Evolutionary conservation across 2,329 filamentous ascomycete species (phyloP).

Genomic region (Fusarium sp.): DNA sequence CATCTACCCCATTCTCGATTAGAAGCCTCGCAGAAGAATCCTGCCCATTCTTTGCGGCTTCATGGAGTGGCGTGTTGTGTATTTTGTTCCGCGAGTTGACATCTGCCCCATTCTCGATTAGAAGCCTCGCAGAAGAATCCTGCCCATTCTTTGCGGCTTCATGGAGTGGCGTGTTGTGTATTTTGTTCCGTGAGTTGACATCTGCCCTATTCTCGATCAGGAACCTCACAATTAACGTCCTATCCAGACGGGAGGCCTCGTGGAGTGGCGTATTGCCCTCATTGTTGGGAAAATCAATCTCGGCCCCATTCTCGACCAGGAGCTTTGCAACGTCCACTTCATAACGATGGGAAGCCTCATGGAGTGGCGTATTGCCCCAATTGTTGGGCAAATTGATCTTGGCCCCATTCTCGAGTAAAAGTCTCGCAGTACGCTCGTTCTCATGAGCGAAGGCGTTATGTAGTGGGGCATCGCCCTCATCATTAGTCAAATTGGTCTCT

Average conservation of each 20-base stretch:
- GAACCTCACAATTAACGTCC: too few species aligned
- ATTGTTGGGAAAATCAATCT: not conserved
- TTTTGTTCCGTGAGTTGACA: too few species aligned
- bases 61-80: not conserved
- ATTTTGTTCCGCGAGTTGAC: too few species aligned
- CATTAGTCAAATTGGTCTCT: not conserved
- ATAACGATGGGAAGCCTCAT: not conserved
- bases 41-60: accelerated
- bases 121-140: accelerated
- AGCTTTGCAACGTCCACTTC: too few species aligned
- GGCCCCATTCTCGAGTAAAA: slow-evolving; percentile 3
- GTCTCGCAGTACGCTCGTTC: too few species aligned
- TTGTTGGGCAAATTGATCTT: not conserved
- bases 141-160: accelerated
- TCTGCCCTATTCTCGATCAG: too few species aligned
- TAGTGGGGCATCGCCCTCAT: too few species aligned
- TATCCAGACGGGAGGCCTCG: too few species aligned
- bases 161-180: not conserved
- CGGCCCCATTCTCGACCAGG: not conserved
- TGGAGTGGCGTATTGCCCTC: too few species aligned
- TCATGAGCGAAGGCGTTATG: too few species aligned
- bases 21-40: not conserved
- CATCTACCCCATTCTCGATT: not conserved
- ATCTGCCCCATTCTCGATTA: not conserved
- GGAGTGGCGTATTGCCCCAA: not conserved